phyloP scores from a whole-genome alignment of 208 protist genomes.

The Strigomonas culicis region DNA sequence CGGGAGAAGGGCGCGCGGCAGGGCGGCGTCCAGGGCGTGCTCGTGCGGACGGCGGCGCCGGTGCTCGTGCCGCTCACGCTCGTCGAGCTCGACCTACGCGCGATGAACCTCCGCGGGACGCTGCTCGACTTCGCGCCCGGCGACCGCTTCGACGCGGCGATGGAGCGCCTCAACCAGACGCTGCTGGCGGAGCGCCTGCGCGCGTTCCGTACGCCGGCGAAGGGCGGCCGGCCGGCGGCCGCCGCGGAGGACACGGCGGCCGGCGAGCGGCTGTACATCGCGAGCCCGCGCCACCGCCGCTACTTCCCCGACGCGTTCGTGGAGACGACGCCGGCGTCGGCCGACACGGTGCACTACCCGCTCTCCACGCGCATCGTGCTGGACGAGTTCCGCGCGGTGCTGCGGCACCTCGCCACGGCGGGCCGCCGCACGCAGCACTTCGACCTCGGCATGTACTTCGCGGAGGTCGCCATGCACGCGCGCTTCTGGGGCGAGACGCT shows the following conservation, averaged over 20 bases:
- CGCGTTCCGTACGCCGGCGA: too few relatives aligned
- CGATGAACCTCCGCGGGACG: background rate
- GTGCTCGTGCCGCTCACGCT: background rate
- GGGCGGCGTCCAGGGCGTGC: background rate
- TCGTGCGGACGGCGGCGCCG: background rate
- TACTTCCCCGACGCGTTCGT: too few relatives aligned
- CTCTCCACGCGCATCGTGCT: too few relatives aligned
- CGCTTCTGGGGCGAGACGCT: constrained; percentile 13
- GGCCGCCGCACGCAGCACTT: constrained; percentile 24
- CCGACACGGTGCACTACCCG: too few relatives aligned
- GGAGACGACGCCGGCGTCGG: too few relatives aligned
- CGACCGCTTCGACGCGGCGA: background rate
- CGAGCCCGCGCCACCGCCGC: too few relatives aligned
- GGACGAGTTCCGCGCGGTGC: constrained; percentile 3
- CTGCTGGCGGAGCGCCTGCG: too few relatives aligned
- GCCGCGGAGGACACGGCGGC: too few relatives aligned
- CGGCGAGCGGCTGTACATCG: too few relatives aligned
- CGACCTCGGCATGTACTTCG: constrained; percentile 46
- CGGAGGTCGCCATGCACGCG: constrained; percentile 20
- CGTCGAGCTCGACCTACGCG: background rate
- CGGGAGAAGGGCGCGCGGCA: background rate
- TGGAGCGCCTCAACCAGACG: too few relatives aligned
- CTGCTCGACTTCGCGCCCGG: background rate
- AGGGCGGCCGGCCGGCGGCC: too few relatives aligned
- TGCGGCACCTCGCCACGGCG: constrained; percentile 23